Conservation (phyloP, 164 flowering plant genomes). For the Chimonanthus salicifolius region DNA sequence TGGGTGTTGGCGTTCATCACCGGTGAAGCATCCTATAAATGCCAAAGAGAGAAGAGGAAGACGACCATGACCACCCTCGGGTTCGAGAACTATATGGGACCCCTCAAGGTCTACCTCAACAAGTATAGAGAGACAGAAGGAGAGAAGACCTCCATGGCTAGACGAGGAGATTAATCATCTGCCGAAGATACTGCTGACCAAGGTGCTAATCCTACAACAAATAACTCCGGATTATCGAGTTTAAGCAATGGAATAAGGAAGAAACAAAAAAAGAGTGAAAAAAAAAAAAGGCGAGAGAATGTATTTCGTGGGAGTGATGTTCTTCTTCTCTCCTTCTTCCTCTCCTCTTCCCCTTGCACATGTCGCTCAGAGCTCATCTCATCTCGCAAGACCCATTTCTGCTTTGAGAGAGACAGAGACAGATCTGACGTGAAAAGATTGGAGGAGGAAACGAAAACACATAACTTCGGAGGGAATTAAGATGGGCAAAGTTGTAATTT, state of each 20-base stretch:
- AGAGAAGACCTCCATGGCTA: conserved; percentile 28
- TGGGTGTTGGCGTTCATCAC: conserved; percentile 50
- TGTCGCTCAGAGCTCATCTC: too few relatives aligned
- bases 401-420: too few relatives aligned
- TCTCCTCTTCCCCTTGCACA: too few relatives aligned
- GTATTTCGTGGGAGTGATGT: too few relatives aligned
- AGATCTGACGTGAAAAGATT: too few relatives aligned
- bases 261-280: too few relatives aligned
- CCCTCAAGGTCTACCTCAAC: conserved; percentile 35
- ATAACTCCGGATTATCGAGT: neutral
- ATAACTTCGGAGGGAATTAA: too few relatives aligned
- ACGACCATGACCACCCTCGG: conserved; percentile 45
- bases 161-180: conserved; percentile 18
- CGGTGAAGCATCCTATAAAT: conserved; percentile 45
- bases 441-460: too few relatives aligned
- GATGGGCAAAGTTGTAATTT: too few relatives aligned
- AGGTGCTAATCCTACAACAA: neutral
- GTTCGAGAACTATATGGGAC: conserved; percentile 36
- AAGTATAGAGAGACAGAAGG: conserved; percentile 36
- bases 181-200: neutral
- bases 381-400: too few relatives aligned
- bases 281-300: too few relatives aligned
- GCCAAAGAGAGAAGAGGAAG: conserved; percentile 42
- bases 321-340: too few relatives aligned
- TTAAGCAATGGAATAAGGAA: conserved; percentile 8